Evolutionary conservation across 2,329 filamentous ascomycete genomes (phyloP).

Genomic region (Sarocladium strictum): DNA sequence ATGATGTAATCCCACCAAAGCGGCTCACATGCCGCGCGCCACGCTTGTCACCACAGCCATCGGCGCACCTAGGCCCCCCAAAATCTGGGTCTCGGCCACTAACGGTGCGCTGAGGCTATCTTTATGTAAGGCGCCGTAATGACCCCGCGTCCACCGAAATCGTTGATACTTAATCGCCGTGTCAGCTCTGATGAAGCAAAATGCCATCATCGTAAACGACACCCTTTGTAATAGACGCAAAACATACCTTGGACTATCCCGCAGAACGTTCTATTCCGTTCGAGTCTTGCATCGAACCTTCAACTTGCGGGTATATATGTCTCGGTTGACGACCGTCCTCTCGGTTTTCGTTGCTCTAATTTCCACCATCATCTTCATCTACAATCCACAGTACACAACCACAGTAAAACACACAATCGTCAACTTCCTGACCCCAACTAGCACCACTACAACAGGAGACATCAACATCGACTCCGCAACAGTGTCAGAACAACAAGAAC

Average conservation of each 20-base stretch:
- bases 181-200: slow-evolving; percentile 7
- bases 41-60: neutral
- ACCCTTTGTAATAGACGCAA: neutral
- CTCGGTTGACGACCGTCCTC: slow-evolving; percentile 24
- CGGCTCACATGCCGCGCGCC: neutral
- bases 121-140: slow-evolving; percentile 1
- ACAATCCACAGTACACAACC: slow-evolving; percentile 19
- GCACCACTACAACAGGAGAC: slow-evolving; percentile 12
- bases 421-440: slow-evolving; percentile 2
- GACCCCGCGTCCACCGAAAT: slow-evolving; percentile 5
- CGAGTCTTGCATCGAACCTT: slow-evolving; percentile 5
- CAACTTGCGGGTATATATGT: slow-evolving; percentile 30
- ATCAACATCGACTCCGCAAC: slow-evolving; percentile 12
- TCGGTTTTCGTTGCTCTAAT: slow-evolving; percentile 30
- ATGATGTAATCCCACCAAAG: slow-evolving; percentile 8
- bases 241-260: slow-evolving; percentile 12
- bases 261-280: slow-evolving; percentile 21
- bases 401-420: slow-evolving; percentile 15
- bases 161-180: slow-evolving; percentile 1
- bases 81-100: slow-evolving; percentile 3
- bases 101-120: slow-evolving; percentile 5
- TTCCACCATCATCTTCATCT: slow-evolving; percentile 30
- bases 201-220: slow-evolving; percentile 1
- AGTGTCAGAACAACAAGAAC: slow-evolving; percentile 1
- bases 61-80: neutral